Evolutionary conservation across 805 yeast genomes (phyloP), one percentile per base, ranked within the genome.

Genomic region (Ogataea henricii): DNA sequence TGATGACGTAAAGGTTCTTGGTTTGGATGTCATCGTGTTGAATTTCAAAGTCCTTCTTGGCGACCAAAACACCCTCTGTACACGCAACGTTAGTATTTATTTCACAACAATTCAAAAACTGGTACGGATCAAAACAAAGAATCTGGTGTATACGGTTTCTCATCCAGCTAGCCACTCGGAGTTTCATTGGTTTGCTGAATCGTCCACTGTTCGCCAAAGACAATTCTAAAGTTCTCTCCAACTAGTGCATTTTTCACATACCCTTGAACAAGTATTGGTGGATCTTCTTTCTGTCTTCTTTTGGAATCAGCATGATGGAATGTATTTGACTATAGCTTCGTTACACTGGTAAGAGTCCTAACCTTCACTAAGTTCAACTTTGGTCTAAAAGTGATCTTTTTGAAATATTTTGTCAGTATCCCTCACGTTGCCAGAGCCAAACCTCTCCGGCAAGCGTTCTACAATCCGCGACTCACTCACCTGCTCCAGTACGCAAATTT

Each of bases 251-350:
- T 32, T 22, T 23, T 18, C 40, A 85, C 94, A 76, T 85, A 87
- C 95, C 95, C 80, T 90, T 91, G 89, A 91, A 94, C 80, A 94
- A 94, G 88, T 91, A 87, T 78, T 85, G 88, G 95, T 90, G 96
- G 78, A 94, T 94, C 91, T 89, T 89, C 83, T 89, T 89, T 87
- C 99, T 91, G 78, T 94, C 99, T 79, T 89, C 96, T 82, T 89
- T 94, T 81, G 99, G 98, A 85, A 94, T 94, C 83, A 94, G 85
- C 99, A 94, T 94, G 72, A 66, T 83, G 78, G 64, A 62, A 47
- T 51, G 22, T 46, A 39, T 25, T 39, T 39, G 42, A 25, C 33
- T 39, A 39, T 39, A 17, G 32, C 33, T 39, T 39, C 42, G 42
- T 39, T 39, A 39, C 33, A 39, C 42, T 39, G 25, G 33, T 39